Percentiles rank a stretch among this genome's conserved stretches.
Evolutionary conservation across 2,329 filamentous ascomycete species (phyloP).

Genomic region (Aureobasidium sp.): DNA sequence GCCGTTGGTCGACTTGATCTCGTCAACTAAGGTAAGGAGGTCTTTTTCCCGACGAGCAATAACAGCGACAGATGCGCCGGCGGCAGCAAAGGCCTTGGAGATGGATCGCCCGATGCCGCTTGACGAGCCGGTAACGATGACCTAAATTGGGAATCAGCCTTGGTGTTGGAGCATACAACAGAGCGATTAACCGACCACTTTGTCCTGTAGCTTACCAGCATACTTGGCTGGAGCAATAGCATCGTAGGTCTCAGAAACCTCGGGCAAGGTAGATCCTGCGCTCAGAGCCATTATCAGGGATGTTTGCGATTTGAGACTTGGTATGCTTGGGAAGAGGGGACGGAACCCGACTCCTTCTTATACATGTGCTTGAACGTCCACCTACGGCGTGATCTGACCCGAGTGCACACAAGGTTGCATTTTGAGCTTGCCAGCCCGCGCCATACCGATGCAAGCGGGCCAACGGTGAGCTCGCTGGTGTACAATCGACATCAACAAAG

Average conservation of each 20-base stretch:
- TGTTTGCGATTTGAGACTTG: background rate
- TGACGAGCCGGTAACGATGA: conserved; percentile 6
- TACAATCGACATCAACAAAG: background rate
- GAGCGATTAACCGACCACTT: conserved; percentile 14
- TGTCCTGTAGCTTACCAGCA: conserved; percentile 17
- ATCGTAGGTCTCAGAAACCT: conserved; percentile 13
- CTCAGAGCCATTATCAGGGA: background rate
- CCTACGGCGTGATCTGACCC: background rate
- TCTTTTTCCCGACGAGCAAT: conserved; percentile 15
- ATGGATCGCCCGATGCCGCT: conserved; percentile 4
- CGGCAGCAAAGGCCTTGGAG: conserved; percentile 10
- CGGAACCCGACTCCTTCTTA: background rate
- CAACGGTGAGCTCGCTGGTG: background rate
- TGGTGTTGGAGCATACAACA: too few species aligned
- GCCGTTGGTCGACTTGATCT: conserved; percentile 15
- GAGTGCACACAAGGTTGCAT: background rate
- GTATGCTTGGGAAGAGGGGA: background rate
- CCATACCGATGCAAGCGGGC: background rate
- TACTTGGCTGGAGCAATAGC: conserved; percentile 16
- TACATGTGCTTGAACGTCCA: background rate
- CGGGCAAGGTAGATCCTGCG: background rate
- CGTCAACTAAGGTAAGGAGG: conserved; percentile 15
- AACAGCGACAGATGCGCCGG: conserved; percentile 4
- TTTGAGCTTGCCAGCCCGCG: background rate
- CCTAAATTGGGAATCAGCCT: background rate